Evolutionary conservation across 805 yeast species (phyloP).

Genomic region (Candida koratica): DNA sequence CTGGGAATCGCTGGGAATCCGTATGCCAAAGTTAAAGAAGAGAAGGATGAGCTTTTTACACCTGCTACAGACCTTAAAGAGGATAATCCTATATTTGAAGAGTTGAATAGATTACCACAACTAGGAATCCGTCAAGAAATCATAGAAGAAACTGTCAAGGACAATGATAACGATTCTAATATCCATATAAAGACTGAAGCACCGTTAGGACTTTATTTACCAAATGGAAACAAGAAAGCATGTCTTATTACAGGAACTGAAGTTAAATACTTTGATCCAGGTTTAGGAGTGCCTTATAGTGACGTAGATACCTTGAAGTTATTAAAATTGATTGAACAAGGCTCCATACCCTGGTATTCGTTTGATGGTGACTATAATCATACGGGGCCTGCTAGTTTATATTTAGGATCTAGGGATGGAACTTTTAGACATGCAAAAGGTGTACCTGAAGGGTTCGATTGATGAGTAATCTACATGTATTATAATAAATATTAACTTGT

Average conservation of each 20-base stretch:
- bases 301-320: slow-evolving; percentile 77
- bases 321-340: slow-evolving; percentile 46
- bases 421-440: slow-evolving; percentile 70
- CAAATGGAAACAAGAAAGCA: slow-evolving; percentile 61
- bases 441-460: slow-evolving; percentile 78
- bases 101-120: slow-evolving; percentile 48
- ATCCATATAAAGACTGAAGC: slow-evolving; percentile 58
- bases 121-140: slow-evolving; percentile 55
- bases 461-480: slow-evolving; percentile 2
- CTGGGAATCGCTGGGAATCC: slow-evolving; percentile 39
- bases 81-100: slow-evolving; percentile 38
- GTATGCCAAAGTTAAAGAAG: slow-evolving; percentile 30
- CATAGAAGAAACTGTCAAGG: slow-evolving; percentile 39
- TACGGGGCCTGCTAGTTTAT: slow-evolving; percentile 44
- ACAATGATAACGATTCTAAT: slow-evolving; percentile 31
- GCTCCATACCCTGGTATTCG: slow-evolving; percentile 50
- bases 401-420: slow-evolving; percentile 47
- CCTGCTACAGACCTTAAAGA: slow-evolving; percentile 33
- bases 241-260: slow-evolving; percentile 76
- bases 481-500: slow-evolving; percentile 1
- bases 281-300: slow-evolving; percentile 80
- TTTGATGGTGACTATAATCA: slow-evolving; percentile 50
- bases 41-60: slow-evolving; percentile 30
- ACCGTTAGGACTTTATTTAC: slow-evolving; percentile 68
- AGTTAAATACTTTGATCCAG: slow-evolving; percentile 84